Evolutionary conservation across 2,329 filamentous ascomycete species (phyloP), one percentile per base, ranked within the genome.

Genomic region (Ophiostoma triangulosporum): DNA sequence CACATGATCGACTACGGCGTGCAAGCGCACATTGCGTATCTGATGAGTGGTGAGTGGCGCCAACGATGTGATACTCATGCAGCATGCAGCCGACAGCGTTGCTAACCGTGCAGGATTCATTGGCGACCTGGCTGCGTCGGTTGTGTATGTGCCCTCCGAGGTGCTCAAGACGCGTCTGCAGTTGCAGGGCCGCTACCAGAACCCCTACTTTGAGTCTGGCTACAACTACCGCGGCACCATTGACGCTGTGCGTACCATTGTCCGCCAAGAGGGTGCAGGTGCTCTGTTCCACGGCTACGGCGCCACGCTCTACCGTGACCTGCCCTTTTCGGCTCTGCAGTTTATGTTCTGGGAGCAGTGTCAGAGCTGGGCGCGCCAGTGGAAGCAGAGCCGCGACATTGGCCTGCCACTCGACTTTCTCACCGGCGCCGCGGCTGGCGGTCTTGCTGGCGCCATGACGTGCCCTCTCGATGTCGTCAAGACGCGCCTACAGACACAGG

Each of bases 311-410:
- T 93, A 87, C 70, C 85, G 93, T 55, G 93, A 98, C 63, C 76
- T 98, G 22, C 93, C 93, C 1, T 98, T 96, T 65, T 97, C 91
- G 0, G 93, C 93, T 0, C 71, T 98, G 11, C 93, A 98, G 64
- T 97, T 98, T 68, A 91, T 94, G 63, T 96, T 98, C 66, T 98
- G 95, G 73, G 93, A 98, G 68, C 88, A 97, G 67, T 90, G 90
- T 65, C 87, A 90, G 62, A 80, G 76, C 46, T 79, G 88, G 75
- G 90, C 93, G 1, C 85, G 85, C 63, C 68, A 80, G 52, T 94
- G 85, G 75, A 83, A 86, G 64, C 80, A 84, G 32, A 85, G 83
- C 57, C 79, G 84, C 54, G 88, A 96, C 55, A 94, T 98, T 52
- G 93, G 93, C 1, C 69, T 94, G 32, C 76, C 82, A 1, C 68